These are phyloP conservation scores for Microbotryum scabiosae DNA, from an alignment of 1,284 basidiomycete genomes.

Conservation along the genomic window DNA sequence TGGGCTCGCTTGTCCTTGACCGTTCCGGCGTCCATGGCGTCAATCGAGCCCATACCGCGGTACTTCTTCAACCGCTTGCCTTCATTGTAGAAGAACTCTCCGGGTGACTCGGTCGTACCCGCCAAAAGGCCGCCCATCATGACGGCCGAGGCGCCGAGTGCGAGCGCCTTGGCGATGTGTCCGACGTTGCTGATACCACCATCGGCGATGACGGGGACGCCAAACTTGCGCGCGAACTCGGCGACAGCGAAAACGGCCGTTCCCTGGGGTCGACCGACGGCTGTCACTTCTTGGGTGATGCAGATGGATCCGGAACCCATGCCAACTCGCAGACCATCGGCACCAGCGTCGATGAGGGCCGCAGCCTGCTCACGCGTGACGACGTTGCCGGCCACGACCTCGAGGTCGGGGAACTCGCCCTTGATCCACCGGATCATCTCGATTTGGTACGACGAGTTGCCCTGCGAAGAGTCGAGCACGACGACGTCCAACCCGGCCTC, in stretches of 20 bases:
- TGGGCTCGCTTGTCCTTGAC: constrained; percentile 46
- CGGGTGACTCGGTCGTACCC: constrained; percentile 93
- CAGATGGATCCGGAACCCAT: constrained; percentile 99
- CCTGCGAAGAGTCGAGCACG: constrained; percentile 91
- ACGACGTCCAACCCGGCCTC: constrained; percentile 95
- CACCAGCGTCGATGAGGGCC: constrained; percentile 83
- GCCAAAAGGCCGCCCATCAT: constrained; percentile 99
- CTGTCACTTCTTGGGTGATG: constrained; percentile 99
- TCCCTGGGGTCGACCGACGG: constrained; percentile 96
- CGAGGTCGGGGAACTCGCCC: constrained; percentile 66
- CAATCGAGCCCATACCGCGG: constrained; percentile 94
- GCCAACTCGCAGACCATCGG: constrained; percentile 86
- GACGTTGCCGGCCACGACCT: constrained; percentile 95
- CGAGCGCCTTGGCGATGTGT: constrained; percentile 93
- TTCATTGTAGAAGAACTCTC: constrained; percentile 88
- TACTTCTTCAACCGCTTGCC: constrained; percentile 98
- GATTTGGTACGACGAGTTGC: constrained; percentile 87
- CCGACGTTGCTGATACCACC: constrained; percentile 94
- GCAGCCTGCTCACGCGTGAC: constrained; percentile 97
- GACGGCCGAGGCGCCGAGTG: constrained; percentile 87
- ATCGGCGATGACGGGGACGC: constrained; percentile 96
- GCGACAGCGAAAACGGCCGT: constrained; percentile 92
- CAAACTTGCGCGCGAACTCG: constrained; percentile 87
- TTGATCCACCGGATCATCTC: constrained; percentile 98
- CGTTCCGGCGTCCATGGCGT: constrained; percentile 69